Conservation (phyloP, 352 stramenopile species). For the Phytophthora quininea region DNA sequence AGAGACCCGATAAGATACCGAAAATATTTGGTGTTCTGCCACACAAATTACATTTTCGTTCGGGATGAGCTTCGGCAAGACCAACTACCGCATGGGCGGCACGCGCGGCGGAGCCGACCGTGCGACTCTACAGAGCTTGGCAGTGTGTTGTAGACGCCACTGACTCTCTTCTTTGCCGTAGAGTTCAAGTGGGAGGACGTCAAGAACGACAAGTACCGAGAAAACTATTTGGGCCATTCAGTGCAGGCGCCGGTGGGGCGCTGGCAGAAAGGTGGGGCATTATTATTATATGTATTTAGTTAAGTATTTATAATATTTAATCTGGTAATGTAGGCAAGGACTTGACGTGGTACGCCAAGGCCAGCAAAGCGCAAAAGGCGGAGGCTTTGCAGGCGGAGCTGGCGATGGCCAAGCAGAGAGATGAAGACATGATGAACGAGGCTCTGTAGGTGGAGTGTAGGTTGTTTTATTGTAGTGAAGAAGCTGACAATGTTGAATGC, state of each 20-base stretch:
- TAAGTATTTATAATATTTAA: not conserved
- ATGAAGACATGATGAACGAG: constrained; percentile 92
- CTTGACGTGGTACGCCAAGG: constrained; percentile 90
- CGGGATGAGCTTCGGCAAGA: constrained; percentile 84
- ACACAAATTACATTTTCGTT: constrained; percentile 10
- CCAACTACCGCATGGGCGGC: constrained; percentile 86
- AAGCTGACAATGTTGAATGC: not conserved
- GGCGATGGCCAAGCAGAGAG: constrained; percentile 73
- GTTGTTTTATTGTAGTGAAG: constrained; percentile 4
- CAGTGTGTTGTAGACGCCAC: not conserved
- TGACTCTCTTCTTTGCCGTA: constrained; percentile 21
- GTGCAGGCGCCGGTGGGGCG: constrained; percentile 86
- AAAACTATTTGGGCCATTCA: constrained; percentile 92
- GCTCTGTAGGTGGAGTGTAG: constrained; percentile 63
- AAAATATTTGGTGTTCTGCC: not conserved
- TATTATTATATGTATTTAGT: constrained; percentile 4
- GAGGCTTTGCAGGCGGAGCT: constrained; percentile 69
- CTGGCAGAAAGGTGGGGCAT: constrained; percentile 73
- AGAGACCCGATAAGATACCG: constrained; percentile 3
- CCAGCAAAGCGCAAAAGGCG: constrained; percentile 56
- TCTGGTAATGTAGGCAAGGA: constrained; percentile 66
- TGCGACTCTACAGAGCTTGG: constrained; percentile 35
- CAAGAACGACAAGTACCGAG: constrained; percentile 93
- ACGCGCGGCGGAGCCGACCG: constrained; percentile 87
- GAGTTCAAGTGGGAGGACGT: constrained; percentile 95